Base-by-base conservation (phyloP, 2,329 filamentous ascomycete species). In the Phialophora verrucosa region DNA sequence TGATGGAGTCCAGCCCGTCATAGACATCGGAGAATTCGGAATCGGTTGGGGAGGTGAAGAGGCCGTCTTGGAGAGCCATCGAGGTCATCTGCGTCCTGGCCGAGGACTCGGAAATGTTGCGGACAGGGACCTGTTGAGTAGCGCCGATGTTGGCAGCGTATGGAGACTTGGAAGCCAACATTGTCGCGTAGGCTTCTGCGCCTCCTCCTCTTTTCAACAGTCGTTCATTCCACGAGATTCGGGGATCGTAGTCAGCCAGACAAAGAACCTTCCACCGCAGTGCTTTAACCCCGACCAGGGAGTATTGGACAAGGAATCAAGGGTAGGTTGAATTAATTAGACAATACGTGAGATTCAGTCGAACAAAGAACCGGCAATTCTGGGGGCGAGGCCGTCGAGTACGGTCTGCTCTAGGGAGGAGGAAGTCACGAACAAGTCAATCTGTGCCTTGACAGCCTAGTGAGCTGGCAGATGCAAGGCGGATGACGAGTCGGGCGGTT, bases 1-100 rank as follows among this genome's bases (percentile, higher is more conserved):
- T 90, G 71, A 91, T 88, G 4, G 89, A 88, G 74, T 93, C 90
- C 61, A 91, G 85, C 35, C 87, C 87, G 72, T 94, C 92, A 73
- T 86, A 85, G 50, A 78, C 80, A 71, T 96, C 93, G 27, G 92
- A 95, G 78, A 97, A 97, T 73, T 97, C 93, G 31, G 92, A 96
- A 75, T 96, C 92, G 71, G 93, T 97, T 53, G 93, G 93, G 76
- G 92, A 96, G 50, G 88, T 86, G 75, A 91, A 94, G 29, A 76
- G 73, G 50, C 75, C 73, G 31, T 77, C 77, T 70, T 79, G 77
- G 69, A 70, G 76, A 77, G 70, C 63, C 49, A 76, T 72, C 2
- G 74, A 73, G n/a, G 77, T 72, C n/a, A 75, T 73, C 65, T 78
- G 77, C 53, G 75, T 75, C n/a, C 75, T 63, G 20, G 75, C 71